Conservation (phyloP, 441 rosid genomes). For the Gossypium schwendimanii region DNA sequence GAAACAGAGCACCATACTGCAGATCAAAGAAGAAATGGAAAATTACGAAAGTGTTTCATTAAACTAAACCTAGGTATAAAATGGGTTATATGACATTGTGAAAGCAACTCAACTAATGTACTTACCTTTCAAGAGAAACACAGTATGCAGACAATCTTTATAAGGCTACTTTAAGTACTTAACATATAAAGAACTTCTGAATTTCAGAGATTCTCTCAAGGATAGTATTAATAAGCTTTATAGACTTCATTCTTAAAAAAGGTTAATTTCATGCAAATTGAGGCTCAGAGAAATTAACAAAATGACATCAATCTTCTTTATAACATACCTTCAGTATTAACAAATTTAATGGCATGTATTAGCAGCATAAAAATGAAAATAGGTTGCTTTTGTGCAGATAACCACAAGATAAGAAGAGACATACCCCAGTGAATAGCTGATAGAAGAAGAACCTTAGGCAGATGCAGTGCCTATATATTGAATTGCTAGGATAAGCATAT, state of each 20-base stretch:
- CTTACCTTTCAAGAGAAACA: neutral
- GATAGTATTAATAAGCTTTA: neutral
- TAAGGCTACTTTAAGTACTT: neutral
- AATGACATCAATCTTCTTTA: neutral
- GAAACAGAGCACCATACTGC: slow-evolving; percentile 47
- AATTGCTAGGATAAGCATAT: slow-evolving; percentile 35
- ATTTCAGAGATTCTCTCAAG: neutral
- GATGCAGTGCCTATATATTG: slow-evolving; percentile 41
- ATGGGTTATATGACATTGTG: neutral
- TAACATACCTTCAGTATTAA: neutral
- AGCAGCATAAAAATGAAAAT: neutral
- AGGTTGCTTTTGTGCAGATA: neutral
- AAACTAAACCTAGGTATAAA: neutral
- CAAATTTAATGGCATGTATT: neutral
- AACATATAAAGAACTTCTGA: neutral
- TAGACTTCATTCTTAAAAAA: neutral
- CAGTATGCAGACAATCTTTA: neutral
- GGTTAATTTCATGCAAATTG: neutral
- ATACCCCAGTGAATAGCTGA: slow-evolving; percentile 50
- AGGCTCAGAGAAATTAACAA: neutral
- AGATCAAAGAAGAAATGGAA: slow-evolving; percentile 14
- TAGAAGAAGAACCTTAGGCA: slow-evolving; percentile 44
- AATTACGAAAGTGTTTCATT: slow-evolving; percentile 9
- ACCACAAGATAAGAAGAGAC: slow-evolving; percentile 12
- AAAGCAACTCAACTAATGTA: neutral